Conservation (phyloP, 192 early-diverging fungal species). For the Diversispora epigaea region DNA sequence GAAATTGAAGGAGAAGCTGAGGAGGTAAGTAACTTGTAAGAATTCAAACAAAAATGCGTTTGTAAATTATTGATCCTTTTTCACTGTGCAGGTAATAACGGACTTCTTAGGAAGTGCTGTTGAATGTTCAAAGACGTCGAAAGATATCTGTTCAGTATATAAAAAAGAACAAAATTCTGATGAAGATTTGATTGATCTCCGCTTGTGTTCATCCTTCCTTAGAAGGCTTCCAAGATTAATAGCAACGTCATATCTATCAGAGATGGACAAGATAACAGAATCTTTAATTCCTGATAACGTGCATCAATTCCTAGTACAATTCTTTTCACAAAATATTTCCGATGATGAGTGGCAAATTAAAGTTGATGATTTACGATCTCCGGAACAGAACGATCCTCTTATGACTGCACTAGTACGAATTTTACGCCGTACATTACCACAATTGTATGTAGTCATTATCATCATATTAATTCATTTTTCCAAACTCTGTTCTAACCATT, state of each 20-base stretch:
- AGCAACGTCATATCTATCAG: constrained; percentile 19
- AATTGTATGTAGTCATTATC: constrained; percentile 31
- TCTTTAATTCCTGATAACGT: constrained; percentile 25
- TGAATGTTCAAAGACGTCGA: no score
- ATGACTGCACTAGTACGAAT: constrained; percentile 33
- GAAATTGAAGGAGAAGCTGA: no score
- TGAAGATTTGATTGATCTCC: constrained; percentile 29
- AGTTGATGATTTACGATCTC: constrained; percentile 10
- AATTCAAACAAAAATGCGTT: no score
- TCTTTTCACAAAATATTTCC: constrained; percentile 31
- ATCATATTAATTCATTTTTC: constrained; percentile 8
- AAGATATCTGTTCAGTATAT: no score
- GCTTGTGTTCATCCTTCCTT: constrained; percentile 21
- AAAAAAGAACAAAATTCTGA: constrained; percentile 30
- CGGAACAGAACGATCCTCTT: constrained; percentile 13
- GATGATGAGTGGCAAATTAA: constrained; percentile 32
- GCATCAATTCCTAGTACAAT: constrained; percentile 24
- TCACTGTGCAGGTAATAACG: no score
- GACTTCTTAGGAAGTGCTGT: no score
- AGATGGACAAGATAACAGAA: constrained; percentile 31
- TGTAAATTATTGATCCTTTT: no score
- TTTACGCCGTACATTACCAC: constrained; percentile 15
- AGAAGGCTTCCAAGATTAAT: constrained; percentile 28
- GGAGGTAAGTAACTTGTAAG: no score
- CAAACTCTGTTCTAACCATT: not conserved